Base-by-base conservation (phyloP, 805 yeast species). In the Jamesozyma hellenica region DNA sequence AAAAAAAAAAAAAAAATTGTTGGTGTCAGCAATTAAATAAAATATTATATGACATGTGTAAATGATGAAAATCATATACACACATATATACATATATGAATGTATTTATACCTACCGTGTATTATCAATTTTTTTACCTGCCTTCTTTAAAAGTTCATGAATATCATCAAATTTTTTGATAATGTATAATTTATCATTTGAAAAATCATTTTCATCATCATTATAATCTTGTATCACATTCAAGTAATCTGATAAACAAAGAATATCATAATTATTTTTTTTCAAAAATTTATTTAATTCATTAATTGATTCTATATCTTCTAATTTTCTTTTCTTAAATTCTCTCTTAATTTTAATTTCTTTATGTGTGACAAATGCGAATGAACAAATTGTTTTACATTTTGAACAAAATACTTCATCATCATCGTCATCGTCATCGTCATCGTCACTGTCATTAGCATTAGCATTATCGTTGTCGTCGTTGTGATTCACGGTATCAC, bases 361-460 rank as follows among this genome's bases (percentile, higher is more conserved):
- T 40, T 17, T 31, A 29, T 50, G 57, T 14, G 55, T 46, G 4
- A 65, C 55, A 44, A 61, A 66, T 3, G 58, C 57, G 36, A 60
- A 53, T 2, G 67, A 58, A 42, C 70, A 66, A 25, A 65, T 60
- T 2, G 67, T 58, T 32, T 59, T 59, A 44, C 70, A 66, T 21
- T 46, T 41, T 0, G 52, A 36, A 44, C 71, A 66, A 17, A 46
- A 51, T 5, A 58, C 42, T 28, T 60, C 63, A 25, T 60, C 63
- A 5, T 42, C 49, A 11, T 47, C 39, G 35, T 33, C 40, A 14
- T 28, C 28, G 7, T 27, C 32, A 32, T 32, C 15, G 17, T 18
- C 13, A 10, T 31, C 34, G 7, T 31, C 23, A 12, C 18, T 23
- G 5, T 32, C 35, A 17, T 32, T 36, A 10, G 36, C 34, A 3